Evolutionary conservation across 305 asterid species (phyloP).

Genomic region (Solanum hybrid): DNA sequence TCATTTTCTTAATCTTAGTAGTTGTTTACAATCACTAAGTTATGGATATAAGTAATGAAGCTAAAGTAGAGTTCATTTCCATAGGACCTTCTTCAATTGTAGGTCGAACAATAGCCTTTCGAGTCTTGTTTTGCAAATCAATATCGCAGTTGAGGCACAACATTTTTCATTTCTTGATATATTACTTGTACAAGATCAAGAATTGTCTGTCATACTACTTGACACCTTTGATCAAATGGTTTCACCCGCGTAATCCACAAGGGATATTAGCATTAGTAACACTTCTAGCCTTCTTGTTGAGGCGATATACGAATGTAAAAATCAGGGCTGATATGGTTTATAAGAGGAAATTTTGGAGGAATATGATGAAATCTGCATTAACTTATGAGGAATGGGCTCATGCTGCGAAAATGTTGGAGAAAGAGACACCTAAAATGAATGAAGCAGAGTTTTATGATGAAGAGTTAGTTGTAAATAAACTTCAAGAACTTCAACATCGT

Average conservation of each 20-base stretch:
- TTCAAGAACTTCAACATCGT: conserved; percentile 58
- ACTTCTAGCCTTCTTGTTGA: conserved; percentile 50
- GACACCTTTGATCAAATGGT: conserved; percentile 50
- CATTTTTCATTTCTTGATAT: conserved; percentile 23
- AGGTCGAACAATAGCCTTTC: conserved; percentile 58
- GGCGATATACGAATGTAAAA: conserved; percentile 52
- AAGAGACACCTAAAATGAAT: conserved; percentile 43
- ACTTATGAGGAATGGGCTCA: conserved; percentile 84
- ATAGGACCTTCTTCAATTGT: conserved; percentile 62
- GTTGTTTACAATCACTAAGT: conserved; percentile 4
- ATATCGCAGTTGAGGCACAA: conserved; percentile 45
- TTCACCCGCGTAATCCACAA: conserved; percentile 69
- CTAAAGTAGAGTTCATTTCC: conserved; percentile 49
- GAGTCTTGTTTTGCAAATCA: conserved; percentile 59
- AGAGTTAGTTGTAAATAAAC: conserved; percentile 55
- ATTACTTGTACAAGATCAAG: conserved; percentile 33
- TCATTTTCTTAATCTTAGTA: not conserved
- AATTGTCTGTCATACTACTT: conserved; percentile 21
- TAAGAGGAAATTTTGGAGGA: conserved; percentile 73
- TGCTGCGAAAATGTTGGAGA: conserved; percentile 68
- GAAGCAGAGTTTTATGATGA: conserved; percentile 72
- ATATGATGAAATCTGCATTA: conserved; percentile 63
- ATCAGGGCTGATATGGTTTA: conserved; percentile 63
- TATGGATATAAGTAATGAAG: conserved; percentile 71
- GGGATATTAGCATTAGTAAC: conserved; percentile 58